Percentiles rank a stretch among this genome's conserved stretches.
Conservation (phyloP, 495 filamentous ascomycete genomes). For the Daldinia loculata region DNA sequence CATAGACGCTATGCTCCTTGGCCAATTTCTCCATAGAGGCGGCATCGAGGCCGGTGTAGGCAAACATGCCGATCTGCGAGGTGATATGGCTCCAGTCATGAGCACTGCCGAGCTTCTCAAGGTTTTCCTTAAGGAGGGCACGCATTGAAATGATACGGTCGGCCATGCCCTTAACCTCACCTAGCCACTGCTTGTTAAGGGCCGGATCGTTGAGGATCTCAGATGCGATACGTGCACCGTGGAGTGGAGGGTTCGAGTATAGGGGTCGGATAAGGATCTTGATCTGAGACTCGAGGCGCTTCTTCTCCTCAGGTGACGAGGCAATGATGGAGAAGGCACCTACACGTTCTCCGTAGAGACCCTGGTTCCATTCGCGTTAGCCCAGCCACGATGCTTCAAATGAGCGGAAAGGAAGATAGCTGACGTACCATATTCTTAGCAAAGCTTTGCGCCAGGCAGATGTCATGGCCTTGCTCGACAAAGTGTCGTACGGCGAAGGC, state of each 20-base stretch:
- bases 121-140: conserved; percentile 86
- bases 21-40: conserved; percentile 93
- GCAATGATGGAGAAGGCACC: conserved; percentile 95
- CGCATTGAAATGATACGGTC: conserved; percentile 99
- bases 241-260: conserved; percentile 97
- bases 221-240: conserved; percentile 93
- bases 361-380: conserved; percentile 57
- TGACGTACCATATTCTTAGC: conserved; percentile 95
- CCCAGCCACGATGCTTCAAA: not conserved
- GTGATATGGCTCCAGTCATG: conserved; percentile 99
- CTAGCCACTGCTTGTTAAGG: conserved; percentile 93
- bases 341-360: conserved; percentile 97
- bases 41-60: conserved; percentile 91
- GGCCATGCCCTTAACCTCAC: conserved; percentile 98
- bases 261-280: conserved; percentile 97
- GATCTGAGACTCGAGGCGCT: conserved; percentile 94
- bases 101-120: conserved; percentile 92
- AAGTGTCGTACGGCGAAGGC: conserved; percentile 94
- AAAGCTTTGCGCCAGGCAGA: conserved; percentile 91
- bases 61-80: conserved; percentile 98
- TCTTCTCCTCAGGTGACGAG: conserved; percentile 86
- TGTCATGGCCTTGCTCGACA: conserved; percentile 88
- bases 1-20: conserved; percentile 98
- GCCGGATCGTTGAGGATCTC: conserved; percentile 88
- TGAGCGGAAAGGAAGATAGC: not conserved